These are phyloP conservation scores for Auricularia auricula-judae DNA, from an alignment of 768 basidiomycete genomes.

Conservation along the genomic window DNA sequence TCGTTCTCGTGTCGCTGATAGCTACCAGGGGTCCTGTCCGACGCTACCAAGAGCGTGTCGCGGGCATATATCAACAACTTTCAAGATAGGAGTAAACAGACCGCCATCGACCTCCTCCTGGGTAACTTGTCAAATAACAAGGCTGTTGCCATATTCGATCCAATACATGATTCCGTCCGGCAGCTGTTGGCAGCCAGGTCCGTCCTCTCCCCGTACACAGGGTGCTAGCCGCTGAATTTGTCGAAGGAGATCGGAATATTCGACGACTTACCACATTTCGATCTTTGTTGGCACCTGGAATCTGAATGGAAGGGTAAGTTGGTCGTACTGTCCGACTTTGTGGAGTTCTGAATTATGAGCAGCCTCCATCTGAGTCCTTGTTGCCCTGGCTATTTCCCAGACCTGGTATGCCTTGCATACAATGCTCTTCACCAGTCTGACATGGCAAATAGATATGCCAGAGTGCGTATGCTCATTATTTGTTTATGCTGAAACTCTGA, in stretches of 20 bases:
- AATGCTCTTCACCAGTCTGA: neutral
- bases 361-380: slow-evolving; percentile 74
- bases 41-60: slow-evolving; percentile 93
- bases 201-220: slow-evolving; percentile 4
- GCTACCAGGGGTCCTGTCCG: slow-evolving; percentile 67
- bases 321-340: slow-evolving; percentile 1
- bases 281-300: slow-evolving; percentile 95
- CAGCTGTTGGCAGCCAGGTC: slow-evolving; percentile 60
- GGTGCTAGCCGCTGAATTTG: neutral
- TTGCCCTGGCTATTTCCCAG: slow-evolving; percentile 85
- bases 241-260: slow-evolving; percentile 70
- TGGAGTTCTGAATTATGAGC: slow-evolving; percentile 6
- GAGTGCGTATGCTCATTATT: slow-evolving; percentile 6
- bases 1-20: slow-evolving; percentile 7
- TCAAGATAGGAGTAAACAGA: slow-evolving; percentile 88
- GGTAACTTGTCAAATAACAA: slow-evolving; percentile 85
- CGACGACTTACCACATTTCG: slow-evolving; percentile 54
- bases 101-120: slow-evolving; percentile 94
- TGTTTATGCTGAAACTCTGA: neutral
- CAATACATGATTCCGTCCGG: slow-evolving; percentile 81
- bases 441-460: slow-evolving; percentile 3
- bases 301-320: slow-evolving; percentile 71
- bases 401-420: slow-evolving; percentile 36
- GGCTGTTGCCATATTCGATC: slow-evolving; percentile 87
- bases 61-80: slow-evolving; percentile 98